phyloP scores from a whole-genome alignment of 768 basidiomycete species.

The Russula dissimulans region DNA sequence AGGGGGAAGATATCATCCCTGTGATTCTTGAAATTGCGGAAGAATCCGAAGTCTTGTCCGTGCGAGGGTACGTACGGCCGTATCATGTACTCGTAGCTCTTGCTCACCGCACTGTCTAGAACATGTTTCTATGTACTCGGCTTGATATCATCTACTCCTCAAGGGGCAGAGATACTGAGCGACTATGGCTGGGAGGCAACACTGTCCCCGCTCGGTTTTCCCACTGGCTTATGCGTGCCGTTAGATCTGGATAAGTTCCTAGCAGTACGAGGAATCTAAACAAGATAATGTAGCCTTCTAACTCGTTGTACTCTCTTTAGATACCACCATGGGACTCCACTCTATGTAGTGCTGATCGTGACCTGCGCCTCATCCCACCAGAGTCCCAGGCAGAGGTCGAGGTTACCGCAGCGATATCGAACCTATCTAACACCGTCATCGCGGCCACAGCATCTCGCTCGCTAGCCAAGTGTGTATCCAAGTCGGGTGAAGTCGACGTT shows the following conservation, averaged over 20 bases:
- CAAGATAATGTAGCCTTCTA: not conserved
- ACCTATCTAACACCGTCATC: constrained; percentile 91
- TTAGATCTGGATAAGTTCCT: constrained; percentile 74
- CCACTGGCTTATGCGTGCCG: constrained; percentile 89
- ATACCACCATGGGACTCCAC: constrained; percentile 57
- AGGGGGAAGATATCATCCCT: constrained; percentile 91
- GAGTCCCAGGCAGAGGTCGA: constrained; percentile 66
- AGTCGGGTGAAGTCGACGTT: not conserved
- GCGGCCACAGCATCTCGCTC: constrained; percentile 91
- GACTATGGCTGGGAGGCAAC: constrained; percentile 94
- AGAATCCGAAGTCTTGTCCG: constrained; percentile 78
- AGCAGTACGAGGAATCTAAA: constrained; percentile 40
- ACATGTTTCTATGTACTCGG: constrained; percentile 96
- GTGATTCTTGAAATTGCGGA: constrained; percentile 87
- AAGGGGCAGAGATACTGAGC: constrained; percentile 88
- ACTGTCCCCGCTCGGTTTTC: constrained; percentile 70
- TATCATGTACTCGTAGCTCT: not conserved
- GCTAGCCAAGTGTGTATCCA: constrained; percentile 56
- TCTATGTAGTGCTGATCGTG: constrained; percentile 24
- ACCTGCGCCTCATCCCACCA: constrained; percentile 52
- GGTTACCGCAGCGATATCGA: constrained; percentile 82
- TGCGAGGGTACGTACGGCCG: constrained; percentile 81
- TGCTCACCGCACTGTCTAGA: constrained; percentile 33
- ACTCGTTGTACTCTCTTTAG: constrained; percentile 31
- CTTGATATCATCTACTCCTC: constrained; percentile 80